phyloP scores from a whole-genome alignment of 495 filamentous ascomycete species.

The Parmelia sp. region DNA sequence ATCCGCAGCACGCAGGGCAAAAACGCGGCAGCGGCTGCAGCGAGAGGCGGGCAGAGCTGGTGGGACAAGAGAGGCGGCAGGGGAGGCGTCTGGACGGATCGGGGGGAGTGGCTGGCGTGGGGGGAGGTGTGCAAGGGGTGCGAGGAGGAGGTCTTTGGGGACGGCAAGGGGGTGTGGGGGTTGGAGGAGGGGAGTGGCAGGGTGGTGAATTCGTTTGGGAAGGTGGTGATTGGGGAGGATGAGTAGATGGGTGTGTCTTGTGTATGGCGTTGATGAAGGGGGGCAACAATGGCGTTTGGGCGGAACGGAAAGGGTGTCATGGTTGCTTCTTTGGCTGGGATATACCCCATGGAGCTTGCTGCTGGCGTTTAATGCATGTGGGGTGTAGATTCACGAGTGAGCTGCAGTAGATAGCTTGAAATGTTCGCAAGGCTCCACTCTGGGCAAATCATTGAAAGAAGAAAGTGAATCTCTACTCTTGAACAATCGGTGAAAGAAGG shows the following conservation, averaged over 20 bases:
- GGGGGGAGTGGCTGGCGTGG: slow-evolving; percentile 48
- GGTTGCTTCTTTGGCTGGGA: background rate
- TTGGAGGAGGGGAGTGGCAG: slow-evolving; percentile 21
- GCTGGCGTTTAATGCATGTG: slow-evolving; percentile 3
- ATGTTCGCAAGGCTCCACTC: background rate
- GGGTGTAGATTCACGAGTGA: background rate
- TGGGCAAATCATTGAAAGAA: no score
- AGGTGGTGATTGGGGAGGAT: slow-evolving; percentile 23
- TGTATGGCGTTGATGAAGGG: no score
- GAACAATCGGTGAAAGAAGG: background rate
- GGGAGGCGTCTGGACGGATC: slow-evolving; percentile 56
- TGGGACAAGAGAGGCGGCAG: slow-evolving; percentile 50
- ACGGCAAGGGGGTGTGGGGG: slow-evolving; percentile 24
- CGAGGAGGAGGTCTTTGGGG: slow-evolving; percentile 44
- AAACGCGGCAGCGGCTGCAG: slow-evolving; percentile 39
- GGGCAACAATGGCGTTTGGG: background rate
- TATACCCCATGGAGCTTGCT: slow-evolving; percentile 14
- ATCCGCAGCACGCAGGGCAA: slow-evolving; percentile 40
- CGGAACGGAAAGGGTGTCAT: background rate
- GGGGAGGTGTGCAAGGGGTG: slow-evolving; percentile 48
- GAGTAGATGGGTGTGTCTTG: background rate
- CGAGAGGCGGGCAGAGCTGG: slow-evolving; percentile 45
- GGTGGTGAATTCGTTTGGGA: slow-evolving; percentile 25
- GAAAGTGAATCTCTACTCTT: background rate
- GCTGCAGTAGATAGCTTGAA: background rate